Evolutionary conservation across 1,284 basidiomycete species (phyloP).

Genomic region (Volvariella surrecta): DNA sequence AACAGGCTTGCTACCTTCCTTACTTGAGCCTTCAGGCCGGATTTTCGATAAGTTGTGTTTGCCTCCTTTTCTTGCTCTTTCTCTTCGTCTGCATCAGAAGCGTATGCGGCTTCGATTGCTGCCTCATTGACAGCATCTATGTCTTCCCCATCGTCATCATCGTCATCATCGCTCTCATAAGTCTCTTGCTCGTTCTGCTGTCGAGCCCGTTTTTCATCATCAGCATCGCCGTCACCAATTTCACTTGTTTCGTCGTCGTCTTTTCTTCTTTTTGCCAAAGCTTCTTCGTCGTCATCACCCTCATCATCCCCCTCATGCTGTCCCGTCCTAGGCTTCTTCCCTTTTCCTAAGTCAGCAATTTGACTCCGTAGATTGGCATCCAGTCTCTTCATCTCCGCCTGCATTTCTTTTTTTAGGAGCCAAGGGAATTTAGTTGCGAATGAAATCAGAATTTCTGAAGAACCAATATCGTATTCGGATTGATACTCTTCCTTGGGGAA

Average conservation of each 20-base stretch:
- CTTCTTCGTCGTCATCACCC: slow-evolving; percentile 33
- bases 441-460: slow-evolving; percentile 65
- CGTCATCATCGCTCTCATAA: slow-evolving; percentile 60
- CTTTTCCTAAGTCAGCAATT: slow-evolving; percentile 78
- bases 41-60: slow-evolving; percentile 15
- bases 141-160: slow-evolving; percentile 39
- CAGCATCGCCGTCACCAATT: slow-evolving; percentile 74
- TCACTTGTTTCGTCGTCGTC: slow-evolving; percentile 51
- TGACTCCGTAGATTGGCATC: slow-evolving; percentile 79
- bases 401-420: slow-evolving; percentile 83
- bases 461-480: slow-evolving; percentile 78
- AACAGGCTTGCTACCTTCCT: slow-evolving; percentile 42
- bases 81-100: slow-evolving; percentile 35
- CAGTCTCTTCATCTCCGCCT: slow-evolving; percentile 80
- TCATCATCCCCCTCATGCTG: slow-evolving; percentile 39
- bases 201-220: slow-evolving; percentile 60
- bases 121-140: slow-evolving; percentile 65
- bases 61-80: slow-evolving; percentile 19
- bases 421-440: slow-evolving; percentile 77
- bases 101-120: slow-evolving; percentile 67
- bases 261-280: slow-evolving; percentile 33
- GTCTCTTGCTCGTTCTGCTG: slow-evolving; percentile 63
- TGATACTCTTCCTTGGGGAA: slow-evolving; percentile 85
- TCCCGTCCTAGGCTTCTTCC: slow-evolving; percentile 39
- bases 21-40: slow-evolving; percentile 31